Evolutionary conservation across 2,329 filamentous ascomycete genomes (phyloP).

Genomic region (Venturia carpophila): DNA sequence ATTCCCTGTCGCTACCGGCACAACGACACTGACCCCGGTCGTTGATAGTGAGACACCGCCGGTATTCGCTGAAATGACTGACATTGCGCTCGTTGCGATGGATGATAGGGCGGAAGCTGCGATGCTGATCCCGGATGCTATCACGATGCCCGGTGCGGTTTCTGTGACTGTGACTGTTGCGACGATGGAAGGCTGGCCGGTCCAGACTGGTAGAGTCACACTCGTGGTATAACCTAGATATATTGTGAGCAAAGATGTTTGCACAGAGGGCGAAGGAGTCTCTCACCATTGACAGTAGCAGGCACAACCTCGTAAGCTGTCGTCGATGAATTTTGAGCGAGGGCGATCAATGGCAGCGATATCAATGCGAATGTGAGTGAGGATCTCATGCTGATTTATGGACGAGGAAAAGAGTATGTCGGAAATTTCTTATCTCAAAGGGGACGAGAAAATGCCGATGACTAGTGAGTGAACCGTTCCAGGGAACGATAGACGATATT

Average conservation of each 20-base stretch:
- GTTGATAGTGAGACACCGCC: background rate
- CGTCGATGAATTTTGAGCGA: conserved; percentile 3
- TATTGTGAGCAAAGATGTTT: background rate
- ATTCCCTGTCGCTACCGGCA: background rate
- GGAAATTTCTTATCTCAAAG: background rate
- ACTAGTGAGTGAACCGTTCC: background rate
- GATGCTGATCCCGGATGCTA: conserved; percentile 6
- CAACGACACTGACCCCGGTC: background rate
- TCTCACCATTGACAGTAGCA: conserved; percentile 11
- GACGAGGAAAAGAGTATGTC: too few relatives aligned
- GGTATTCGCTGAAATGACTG: background rate
- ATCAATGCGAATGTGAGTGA: background rate
- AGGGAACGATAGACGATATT: background rate
- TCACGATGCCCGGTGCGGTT: background rate
- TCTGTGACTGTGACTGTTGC: conserved; percentile 12
- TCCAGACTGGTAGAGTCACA: conserved; percentile 15
- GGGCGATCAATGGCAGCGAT: conserved; percentile 4
- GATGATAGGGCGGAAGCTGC: background rate
- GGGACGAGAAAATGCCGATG: background rate
- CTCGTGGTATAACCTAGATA: conserved; percentile 10
- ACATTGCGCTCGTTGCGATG: background rate
- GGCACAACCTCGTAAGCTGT: conserved; percentile 8
- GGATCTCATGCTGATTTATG: conserved; percentile 1
- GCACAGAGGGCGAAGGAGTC: background rate
- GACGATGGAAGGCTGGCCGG: conserved; percentile 11